These are phyloP conservation scores for Paramecium sonneborni DNA, from an alignment of 73 alveolate genomes.

Conservation along the genomic window DNA sequence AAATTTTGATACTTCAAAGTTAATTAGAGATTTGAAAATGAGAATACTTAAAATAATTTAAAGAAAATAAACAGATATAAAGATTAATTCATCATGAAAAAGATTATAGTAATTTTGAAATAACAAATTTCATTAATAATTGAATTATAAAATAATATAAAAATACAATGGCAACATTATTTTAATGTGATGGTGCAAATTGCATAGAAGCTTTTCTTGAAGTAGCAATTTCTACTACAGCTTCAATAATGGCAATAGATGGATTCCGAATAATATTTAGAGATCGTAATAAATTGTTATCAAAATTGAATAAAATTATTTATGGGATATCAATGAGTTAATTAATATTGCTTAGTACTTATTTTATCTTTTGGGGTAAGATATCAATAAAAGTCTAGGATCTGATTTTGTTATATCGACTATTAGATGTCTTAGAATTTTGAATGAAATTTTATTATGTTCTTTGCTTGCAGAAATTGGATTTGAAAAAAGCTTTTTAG, in stretches of 20 bases:
- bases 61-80: too few relatives aligned
- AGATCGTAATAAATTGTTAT: constrained; percentile 47
- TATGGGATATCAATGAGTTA: constrained; percentile 48
- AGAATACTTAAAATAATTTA: too few relatives aligned
- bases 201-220: constrained; percentile 42
- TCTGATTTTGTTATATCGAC: constrained; percentile 53
- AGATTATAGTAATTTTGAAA: not conserved
- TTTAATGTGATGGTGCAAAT: constrained; percentile 12
- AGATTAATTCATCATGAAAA: not conserved
- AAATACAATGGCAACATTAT: constrained; percentile 34
- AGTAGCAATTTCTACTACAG: not conserved
- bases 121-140: not conserved
- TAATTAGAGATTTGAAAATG: too few relatives aligned
- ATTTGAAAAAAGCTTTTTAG: not conserved
- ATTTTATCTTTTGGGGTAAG: constrained; percentile 53
- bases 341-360: not conserved
- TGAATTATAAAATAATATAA: not conserved
- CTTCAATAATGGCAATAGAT: constrained; percentile 10
- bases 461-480: constrained; percentile 18
- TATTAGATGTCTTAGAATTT: constrained; percentile 46
- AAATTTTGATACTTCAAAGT: too few relatives aligned
- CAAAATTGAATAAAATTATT: constrained; percentile 43
- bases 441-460: constrained; percentile 45
- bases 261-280: constrained; percentile 56
- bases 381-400: not conserved